Evolutionary conservation across 345 rosid species (phyloP).

Genomic region (Acer yangbiense): DNA sequence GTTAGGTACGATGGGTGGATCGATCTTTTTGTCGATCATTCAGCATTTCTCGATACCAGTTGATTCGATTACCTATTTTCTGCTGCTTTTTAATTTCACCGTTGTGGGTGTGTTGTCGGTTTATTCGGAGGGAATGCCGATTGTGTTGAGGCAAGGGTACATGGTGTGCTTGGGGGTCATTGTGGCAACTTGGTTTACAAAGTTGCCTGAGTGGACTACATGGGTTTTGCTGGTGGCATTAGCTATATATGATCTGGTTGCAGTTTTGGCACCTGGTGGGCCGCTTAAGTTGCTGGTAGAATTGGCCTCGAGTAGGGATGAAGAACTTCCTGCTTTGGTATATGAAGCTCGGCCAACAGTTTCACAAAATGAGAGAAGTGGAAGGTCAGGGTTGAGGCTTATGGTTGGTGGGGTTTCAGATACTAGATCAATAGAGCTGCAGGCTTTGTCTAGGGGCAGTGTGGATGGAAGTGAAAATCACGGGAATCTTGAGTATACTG

Average conservation of each 20-base stretch:
- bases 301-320: constrained; percentile 84
- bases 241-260: constrained; percentile 88
- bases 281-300: constrained; percentile 92
- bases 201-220: constrained; percentile 95
- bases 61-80: constrained; percentile 71
- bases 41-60: constrained; percentile 85
- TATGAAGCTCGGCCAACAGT: constrained; percentile 94
- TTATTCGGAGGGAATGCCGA: constrained; percentile 75
- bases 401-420: constrained; percentile 69
- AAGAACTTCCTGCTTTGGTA: constrained; percentile 93
- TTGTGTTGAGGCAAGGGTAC: constrained; percentile 77
- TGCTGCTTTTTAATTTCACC: constrained; percentile 83
- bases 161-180: constrained; percentile 86
- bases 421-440: constrained; percentile 79
- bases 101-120: constrained; percentile 80
- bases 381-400: constrained; percentile 51
- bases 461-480: constrained; percentile 31
- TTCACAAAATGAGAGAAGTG: constrained; percentile 40
- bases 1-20: constrained; percentile 89
- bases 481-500: constrained; percentile 32
- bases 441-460: constrained; percentile 46
- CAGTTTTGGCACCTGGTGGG: constrained; percentile 96
- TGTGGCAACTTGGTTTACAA: constrained; percentile 95
- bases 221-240: constrained; percentile 87
- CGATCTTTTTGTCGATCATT: constrained; percentile 74